A percentile compares a stretch with the other conserved stretches of the same genome.
Evolutionary conservation across 108 stramenopile genomes (phyloP).

Genomic region (Skeletonema grethae): DNA sequence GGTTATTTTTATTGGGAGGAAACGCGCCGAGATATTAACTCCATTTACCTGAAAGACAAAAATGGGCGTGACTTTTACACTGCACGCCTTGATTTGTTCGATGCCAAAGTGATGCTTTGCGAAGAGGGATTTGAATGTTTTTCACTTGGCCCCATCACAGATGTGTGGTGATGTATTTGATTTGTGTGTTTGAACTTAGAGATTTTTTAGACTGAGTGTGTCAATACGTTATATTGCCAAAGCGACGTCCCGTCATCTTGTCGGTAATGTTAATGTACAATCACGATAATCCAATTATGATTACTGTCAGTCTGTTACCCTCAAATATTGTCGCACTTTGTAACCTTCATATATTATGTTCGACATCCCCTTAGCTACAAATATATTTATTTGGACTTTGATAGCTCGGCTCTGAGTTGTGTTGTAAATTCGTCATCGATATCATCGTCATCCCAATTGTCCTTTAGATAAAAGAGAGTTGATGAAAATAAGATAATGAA

Average conservation of each 20-base stretch:
- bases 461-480: conserved; percentile 25
- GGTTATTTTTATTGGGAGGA: not conserved
- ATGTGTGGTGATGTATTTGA: not conserved
- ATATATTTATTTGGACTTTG: conserved; percentile 41
- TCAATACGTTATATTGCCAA: too few species aligned
- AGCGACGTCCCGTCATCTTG: too few species aligned
- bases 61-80: not conserved
- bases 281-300: too few species aligned
- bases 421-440: conserved; percentile 95
- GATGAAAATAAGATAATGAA: not conserved
- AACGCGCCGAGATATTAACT: not conserved
- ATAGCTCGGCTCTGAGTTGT: conserved; percentile 82
- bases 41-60: not conserved
- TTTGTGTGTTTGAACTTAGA: too few species aligned
- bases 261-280: too few species aligned
- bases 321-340: not conserved
- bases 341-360: not conserved
- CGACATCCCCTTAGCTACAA: not conserved
- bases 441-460: conserved; percentile 95
- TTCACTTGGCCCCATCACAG: not conserved
- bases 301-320: too few species aligned
- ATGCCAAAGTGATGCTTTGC: not conserved
- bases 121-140: not conserved
- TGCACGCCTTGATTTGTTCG: not conserved
- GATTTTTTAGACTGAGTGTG: too few species aligned